These are phyloP conservation scores for Endothia cerciana DNA, from an alignment of 2,329 filamentous ascomycete species.

Conservation along the genomic window DNA sequence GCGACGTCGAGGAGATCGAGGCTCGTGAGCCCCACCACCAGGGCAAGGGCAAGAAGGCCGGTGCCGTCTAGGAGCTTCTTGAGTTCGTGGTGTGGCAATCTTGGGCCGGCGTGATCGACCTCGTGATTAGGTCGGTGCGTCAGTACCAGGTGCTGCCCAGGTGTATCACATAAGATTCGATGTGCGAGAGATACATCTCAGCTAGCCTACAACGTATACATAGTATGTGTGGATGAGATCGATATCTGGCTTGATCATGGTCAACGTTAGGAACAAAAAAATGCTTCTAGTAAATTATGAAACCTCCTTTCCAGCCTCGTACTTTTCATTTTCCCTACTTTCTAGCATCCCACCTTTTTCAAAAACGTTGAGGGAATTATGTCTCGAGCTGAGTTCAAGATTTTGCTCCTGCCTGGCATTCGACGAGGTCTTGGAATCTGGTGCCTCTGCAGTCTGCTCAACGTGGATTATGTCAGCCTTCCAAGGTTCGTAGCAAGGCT, in stretches of 20 bases:
- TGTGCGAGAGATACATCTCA: not conserved
- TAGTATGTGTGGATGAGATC: not conserved
- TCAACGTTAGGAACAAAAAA: too few relatives aligned
- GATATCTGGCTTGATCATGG: not conserved
- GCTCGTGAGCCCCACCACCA: constrained; percentile 34
- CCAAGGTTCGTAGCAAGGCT: too few relatives aligned
- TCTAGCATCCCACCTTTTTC: too few relatives aligned
- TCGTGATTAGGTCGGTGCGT: not conserved
- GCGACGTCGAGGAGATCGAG: constrained; percentile 23
- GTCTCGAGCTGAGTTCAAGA: not conserved
- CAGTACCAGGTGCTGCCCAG: not conserved
- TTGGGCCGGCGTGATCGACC: not conserved
- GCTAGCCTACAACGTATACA: not conserved
- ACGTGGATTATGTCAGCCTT: not conserved
- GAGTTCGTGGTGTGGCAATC: not conserved
- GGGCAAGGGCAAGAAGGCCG: constrained; percentile 2
- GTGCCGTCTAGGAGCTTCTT: not conserved
- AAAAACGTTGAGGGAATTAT: too few relatives aligned
- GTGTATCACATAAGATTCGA: not conserved
- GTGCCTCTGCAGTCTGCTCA: not conserved
- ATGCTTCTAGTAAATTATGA: too few relatives aligned
- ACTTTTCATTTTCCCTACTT: too few relatives aligned
- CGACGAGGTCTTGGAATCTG: not conserved
- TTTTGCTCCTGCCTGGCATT: not conserved
- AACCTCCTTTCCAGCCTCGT: too few relatives aligned